phyloP scores from a whole-genome alignment of 2,329 filamentous ascomycete genomes.

The Proliferodiscus dingleyae region DNA sequence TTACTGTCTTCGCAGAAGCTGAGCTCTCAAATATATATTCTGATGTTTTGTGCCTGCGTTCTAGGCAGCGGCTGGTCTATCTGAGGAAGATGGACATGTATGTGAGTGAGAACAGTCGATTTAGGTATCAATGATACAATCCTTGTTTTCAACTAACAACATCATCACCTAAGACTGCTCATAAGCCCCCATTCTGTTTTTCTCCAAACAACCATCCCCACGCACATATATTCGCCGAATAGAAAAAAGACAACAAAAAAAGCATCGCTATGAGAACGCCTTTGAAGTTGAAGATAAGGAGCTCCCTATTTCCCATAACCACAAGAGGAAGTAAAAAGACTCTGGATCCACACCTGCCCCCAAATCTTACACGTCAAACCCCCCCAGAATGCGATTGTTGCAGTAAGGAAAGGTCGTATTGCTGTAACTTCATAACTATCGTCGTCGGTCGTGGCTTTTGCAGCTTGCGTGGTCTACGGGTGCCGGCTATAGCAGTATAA shows the following conservation, averaged over 20 bases:
- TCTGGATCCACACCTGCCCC: conserved; percentile 2
- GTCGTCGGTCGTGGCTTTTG: conserved; percentile 36
- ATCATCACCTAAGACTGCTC: no score
- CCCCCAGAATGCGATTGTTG: conserved; percentile 24
- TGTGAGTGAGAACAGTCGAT: no score
- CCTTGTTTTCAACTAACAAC: no score
- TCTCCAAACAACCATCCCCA: no score
- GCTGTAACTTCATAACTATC: conserved; percentile 16
- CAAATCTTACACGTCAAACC: conserved; percentile 14
- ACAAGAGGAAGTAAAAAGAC: conserved; percentile 14
- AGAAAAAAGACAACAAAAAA: conserved; percentile 2
- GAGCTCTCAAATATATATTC: no score
- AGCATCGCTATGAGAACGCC: conserved; percentile 19
- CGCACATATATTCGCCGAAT: no score
- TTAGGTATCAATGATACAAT: no score
- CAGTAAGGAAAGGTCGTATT: conserved; percentile 21
- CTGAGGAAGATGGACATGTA: no score
- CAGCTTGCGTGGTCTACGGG: conserved; percentile 39
- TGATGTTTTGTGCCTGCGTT: no score
- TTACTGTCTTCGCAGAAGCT: no score
- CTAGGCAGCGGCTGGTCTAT: no score
- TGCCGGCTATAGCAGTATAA: conserved; percentile 3
- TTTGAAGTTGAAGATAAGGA: conserved; percentile 3
- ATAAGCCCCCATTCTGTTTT: no score
- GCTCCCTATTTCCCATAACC: conserved; percentile 5